These are phyloP conservation scores for Mortierella sp. DNA, from an alignment of 371 early-diverging fungal species.

Conservation along the genomic window DNA sequence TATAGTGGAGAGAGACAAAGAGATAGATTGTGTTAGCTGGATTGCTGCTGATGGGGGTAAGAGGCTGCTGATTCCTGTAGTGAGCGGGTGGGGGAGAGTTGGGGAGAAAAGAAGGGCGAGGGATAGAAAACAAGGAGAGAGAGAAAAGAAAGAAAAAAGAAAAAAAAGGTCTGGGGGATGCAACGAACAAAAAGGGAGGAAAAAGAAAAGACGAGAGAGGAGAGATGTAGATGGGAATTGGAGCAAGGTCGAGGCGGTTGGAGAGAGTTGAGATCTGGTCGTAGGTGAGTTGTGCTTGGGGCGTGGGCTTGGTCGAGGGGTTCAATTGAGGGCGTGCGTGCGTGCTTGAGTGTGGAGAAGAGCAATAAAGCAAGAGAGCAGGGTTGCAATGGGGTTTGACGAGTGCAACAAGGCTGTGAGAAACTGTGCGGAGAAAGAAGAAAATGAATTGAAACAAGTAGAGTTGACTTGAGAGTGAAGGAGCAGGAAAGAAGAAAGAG, in stretches of 20 bases:
- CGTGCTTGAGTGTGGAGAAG: background rate
- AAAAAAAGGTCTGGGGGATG: constrained; percentile 4
- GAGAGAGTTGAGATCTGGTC: background rate
- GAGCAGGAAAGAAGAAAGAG: background rate
- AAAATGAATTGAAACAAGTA: background rate
- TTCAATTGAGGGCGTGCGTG: background rate
- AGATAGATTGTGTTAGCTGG: background rate
- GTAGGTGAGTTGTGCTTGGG: background rate
- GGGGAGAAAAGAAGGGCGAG: constrained; percentile 1
- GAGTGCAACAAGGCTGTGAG: background rate
- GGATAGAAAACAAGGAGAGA: background rate
- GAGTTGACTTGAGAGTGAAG: background rate
- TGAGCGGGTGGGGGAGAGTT: background rate
- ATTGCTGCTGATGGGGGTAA: background rate
- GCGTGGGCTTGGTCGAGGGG: background rate
- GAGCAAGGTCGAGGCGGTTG: background rate
- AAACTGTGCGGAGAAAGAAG: background rate
- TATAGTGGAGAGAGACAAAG: background rate
- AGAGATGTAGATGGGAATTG: background rate
- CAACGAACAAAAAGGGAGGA: background rate
- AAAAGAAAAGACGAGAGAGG: constrained; percentile 5
- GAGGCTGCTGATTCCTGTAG: background rate
- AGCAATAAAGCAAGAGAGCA: background rate
- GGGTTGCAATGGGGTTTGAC: background rate
- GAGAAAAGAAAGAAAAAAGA: background rate